Conservation (phyloP, 1,284 basidiomycete genomes). For the Sanghuangporus baumii region DNA sequence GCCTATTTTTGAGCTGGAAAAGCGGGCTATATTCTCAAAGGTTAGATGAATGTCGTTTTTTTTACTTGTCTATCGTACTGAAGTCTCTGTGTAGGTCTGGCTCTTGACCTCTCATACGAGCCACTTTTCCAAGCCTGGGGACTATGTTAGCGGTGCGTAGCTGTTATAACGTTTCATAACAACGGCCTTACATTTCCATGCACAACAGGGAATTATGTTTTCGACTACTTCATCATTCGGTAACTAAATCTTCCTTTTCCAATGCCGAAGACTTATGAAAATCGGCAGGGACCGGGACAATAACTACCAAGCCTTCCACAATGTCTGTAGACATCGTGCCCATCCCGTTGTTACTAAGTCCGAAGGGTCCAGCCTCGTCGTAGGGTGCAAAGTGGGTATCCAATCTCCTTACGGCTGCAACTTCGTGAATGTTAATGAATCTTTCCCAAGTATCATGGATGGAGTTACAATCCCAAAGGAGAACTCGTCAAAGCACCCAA, state of each 20-base stretch:
- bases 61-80: not conserved
- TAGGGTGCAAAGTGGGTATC: slow-evolving; percentile 21
- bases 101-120: slow-evolving; percentile 21
- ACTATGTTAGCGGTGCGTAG: slow-evolving; percentile 20
- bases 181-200: not conserved
- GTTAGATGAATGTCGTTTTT: slow-evolving; percentile 1
- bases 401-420: not conserved
- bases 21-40: slow-evolving; percentile 25
- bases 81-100: slow-evolving; percentile 15
- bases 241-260: not conserved
- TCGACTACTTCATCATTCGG: slow-evolving; percentile 17
- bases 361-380: slow-evolving; percentile 20
- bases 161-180: not conserved
- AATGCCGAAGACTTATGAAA: not conserved
- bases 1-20: slow-evolving; percentile 21
- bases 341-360: slow-evolving; percentile 24
- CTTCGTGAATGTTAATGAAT: not conserved
- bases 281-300: slow-evolving; percentile 19
- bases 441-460: slow-evolving; percentile 21
- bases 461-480: slow-evolving; percentile 25
- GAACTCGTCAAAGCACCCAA: slow-evolving; percentile 24
- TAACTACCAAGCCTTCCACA: slow-evolving; percentile 20
- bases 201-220: slow-evolving; percentile 15
- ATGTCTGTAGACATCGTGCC: slow-evolving; percentile 24
- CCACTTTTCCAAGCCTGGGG: slow-evolving; percentile 23